Evolutionary conservation across 441 rosid species (phyloP).

Genomic region (Manihot esculenta): DNA sequence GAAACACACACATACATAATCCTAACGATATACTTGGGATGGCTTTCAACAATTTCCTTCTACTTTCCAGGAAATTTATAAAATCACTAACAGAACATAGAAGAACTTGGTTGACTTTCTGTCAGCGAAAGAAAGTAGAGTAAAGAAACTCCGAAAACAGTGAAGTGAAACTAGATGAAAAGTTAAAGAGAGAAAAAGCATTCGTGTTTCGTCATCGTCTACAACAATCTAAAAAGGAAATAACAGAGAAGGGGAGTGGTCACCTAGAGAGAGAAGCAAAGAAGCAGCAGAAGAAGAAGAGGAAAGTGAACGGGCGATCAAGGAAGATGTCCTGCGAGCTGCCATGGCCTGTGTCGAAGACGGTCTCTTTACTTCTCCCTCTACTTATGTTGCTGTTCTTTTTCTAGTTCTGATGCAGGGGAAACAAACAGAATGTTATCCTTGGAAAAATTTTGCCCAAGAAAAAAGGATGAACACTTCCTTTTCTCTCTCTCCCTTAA

Average conservation of each 20-base stretch:
- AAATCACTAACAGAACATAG: neutral
- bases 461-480: too few species aligned
- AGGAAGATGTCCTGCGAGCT: constrained; percentile 63
- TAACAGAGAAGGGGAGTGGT: neutral
- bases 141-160: neutral
- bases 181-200: neutral
- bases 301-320: constrained; percentile 60
- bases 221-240: neutral
- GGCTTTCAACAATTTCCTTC: neutral
- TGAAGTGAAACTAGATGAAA: neutral
- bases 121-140: neutral
- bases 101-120: neutral
- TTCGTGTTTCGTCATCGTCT: neutral
- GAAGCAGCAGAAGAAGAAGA: constrained; percentile 34
- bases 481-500: too few species aligned
- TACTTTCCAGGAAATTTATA: neutral
- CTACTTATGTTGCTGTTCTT: too few species aligned
- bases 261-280: constrained; percentile 55
- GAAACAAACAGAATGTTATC: too few species aligned
- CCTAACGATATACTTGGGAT: neutral
- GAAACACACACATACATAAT: too few species aligned
- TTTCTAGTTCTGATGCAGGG: too few species aligned
- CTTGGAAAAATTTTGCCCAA: too few species aligned
- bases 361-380: too few species aligned
- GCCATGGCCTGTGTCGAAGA: constrained; percentile 47